A percentile compares a stretch with the other conserved stretches of the same genome.
These are phyloP conservation scores for Xylaria telfairii DNA, from an alignment of 495 filamentous ascomycete genomes.

Conservation along the genomic window DNA sequence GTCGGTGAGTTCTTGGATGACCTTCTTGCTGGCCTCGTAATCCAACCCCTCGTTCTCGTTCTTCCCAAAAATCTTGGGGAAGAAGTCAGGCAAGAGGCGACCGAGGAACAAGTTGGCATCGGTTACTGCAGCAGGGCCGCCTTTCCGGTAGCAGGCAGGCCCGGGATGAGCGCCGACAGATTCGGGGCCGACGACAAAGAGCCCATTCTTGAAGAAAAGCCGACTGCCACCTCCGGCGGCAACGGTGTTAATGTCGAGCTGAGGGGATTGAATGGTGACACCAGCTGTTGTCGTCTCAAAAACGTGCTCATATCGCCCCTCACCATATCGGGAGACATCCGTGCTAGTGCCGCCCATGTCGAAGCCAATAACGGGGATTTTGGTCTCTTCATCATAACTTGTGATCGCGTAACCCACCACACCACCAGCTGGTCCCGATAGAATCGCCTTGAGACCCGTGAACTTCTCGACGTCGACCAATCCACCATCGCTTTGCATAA, in stretches of 20 bases:
- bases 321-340: slow-evolving; percentile 90
- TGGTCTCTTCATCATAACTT: slow-evolving; percentile 84
- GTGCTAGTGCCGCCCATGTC: slow-evolving; percentile 96
- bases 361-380: slow-evolving; percentile 92
- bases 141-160: slow-evolving; percentile 94
- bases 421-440: slow-evolving; percentile 81
- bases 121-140: slow-evolving; percentile 88
- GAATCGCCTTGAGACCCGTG: slow-evolving; percentile 75
- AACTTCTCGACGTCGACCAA: slow-evolving; percentile 78
- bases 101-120: slow-evolving; percentile 94
- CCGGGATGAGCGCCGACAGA: slow-evolving; percentile 93
- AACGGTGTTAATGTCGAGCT: slow-evolving; percentile 97
- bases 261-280: slow-evolving; percentile 92
- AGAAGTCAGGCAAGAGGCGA: slow-evolving; percentile 84
- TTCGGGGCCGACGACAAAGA: slow-evolving; percentile 97
- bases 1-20: slow-evolving; percentile 78
- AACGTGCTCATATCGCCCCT: slow-evolving; percentile 91
- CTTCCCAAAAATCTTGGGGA: slow-evolving; percentile 95
- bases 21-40: slow-evolving; percentile 72
- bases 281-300: slow-evolving; percentile 97
- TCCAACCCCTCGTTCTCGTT: slow-evolving; percentile 90
- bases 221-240: slow-evolving; percentile 92
- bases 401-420: slow-evolving; percentile 95
- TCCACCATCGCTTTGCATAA: slow-evolving; percentile 87
- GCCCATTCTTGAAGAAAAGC: slow-evolving; percentile 86